Percentiles rank a stretch among this genome's conserved stretches.
These are phyloP conservation scores for Solanum tarapatanum DNA, from an alignment of 257 asterid species.

Conservation along the genomic window DNA sequence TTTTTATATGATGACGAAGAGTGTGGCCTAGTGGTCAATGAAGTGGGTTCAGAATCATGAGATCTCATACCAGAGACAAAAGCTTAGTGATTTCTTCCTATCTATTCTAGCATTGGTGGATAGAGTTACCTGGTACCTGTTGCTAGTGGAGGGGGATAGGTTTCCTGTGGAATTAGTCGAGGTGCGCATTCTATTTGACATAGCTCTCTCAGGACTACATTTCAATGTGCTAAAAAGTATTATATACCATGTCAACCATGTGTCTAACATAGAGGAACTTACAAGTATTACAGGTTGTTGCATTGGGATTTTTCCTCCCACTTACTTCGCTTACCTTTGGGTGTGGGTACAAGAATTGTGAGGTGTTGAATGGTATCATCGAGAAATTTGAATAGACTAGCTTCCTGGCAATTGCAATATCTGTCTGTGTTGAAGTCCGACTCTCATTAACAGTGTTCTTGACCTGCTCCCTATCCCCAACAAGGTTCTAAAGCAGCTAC, in stretches of 20 bases:
- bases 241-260: neutral
- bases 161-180: neutral
- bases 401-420: neutral
- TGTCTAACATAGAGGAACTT: neutral
- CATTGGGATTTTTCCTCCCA: neutral
- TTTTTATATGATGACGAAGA: neutral
- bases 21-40: neutral
- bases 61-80: neutral
- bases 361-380: neutral
- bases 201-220: neutral
- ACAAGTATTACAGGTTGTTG: neutral
- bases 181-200: neutral
- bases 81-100: neutral
- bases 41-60: neutral
- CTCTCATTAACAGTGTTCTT: neutral
- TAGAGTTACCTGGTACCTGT: neutral
- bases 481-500: neutral
- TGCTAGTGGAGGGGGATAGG: neutral
- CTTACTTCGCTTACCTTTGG: neutral
- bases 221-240: neutral
- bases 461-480: neutral
- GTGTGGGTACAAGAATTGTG: neutral
- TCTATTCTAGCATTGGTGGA: neutral
- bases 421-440: neutral
- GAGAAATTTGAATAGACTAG: neutral